These are phyloP conservation scores for Ajuga chamaepitys DNA, from an alignment of 257 asterid genomes.

Conservation along the genomic window DNA sequence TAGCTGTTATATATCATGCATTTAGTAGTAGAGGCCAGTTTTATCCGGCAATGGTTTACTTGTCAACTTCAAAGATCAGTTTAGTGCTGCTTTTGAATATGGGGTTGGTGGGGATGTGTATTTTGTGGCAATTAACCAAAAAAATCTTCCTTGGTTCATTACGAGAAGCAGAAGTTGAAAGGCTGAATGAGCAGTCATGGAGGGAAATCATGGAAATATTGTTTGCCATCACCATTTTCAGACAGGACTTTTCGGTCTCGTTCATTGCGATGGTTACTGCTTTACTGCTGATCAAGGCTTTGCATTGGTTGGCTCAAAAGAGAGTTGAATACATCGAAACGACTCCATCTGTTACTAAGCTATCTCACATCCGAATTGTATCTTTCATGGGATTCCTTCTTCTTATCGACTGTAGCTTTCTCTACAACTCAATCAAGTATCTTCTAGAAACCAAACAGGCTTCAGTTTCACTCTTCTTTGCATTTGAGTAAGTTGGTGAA, in stretches of 20 bases:
- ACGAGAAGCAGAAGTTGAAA: conserved; percentile 97
- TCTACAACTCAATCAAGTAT: conserved; percentile 52
- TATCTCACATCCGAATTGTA: conserved; percentile 73
- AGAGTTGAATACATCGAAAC: conserved; percentile 96
- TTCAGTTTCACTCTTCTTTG: conserved; percentile 81
- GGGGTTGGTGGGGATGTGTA: conserved; percentile 88
- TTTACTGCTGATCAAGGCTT: conserved; percentile 78
- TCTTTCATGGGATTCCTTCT: conserved; percentile 91
- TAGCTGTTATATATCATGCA: conserved; percentile 74
- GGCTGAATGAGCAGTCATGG: conserved; percentile 97
- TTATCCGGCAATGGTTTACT: conserved; percentile 89
- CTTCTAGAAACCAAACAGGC: conserved; percentile 73
- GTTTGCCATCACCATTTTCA: conserved; percentile 88
- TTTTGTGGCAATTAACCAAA: conserved; percentile 87
- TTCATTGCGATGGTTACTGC: conserved; percentile 87
- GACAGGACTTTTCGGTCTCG: conserved; percentile 83
- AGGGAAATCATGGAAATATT: conserved; percentile 96
- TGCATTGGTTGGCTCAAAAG: conserved; percentile 99
- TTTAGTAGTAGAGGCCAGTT: conserved; percentile 81
- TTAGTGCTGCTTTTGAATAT: conserved; percentile 76
- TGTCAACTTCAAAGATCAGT: conserved; percentile 90
- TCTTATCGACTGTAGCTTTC: conserved; percentile 54
- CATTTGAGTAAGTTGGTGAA: conserved; percentile 74
- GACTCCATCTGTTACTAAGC: conserved; percentile 70
- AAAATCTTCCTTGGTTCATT: conserved; percentile 85